phyloP scores from a whole-genome alignment of 495 filamentous ascomycete species.

The Pseudoneurospora amorphoporcata region DNA sequence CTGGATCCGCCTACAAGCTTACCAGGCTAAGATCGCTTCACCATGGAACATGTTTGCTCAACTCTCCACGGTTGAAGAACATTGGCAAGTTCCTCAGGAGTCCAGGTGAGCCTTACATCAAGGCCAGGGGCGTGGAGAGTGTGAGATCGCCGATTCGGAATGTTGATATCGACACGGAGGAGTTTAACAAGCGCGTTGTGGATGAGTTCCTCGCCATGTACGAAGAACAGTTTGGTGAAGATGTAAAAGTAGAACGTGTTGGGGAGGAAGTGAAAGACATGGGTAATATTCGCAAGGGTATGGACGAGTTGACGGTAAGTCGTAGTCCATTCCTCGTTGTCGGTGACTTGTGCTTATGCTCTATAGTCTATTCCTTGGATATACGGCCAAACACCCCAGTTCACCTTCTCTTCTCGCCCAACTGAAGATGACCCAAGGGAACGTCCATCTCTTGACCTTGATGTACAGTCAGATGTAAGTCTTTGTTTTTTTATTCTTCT shows the following conservation, averaged over 20 bases:
- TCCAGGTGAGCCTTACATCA: slow-evolving; percentile 62
- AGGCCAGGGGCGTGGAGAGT: slow-evolving; percentile 83
- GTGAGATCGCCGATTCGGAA: slow-evolving; percentile 78
- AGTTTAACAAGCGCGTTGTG: slow-evolving; percentile 43
- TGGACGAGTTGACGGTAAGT: slow-evolving; percentile 45
- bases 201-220: slow-evolving; percentile 48
- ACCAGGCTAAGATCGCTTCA: slow-evolving; percentile 69
- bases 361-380: slow-evolving; percentile 62
- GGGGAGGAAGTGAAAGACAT: slow-evolving; percentile 12
- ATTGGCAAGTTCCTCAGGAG: slow-evolving; percentile 60
- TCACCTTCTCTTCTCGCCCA: slow-evolving; percentile 52
- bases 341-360: neutral
- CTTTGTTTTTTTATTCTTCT: neutral
- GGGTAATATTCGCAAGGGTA: slow-evolving; percentile 40
- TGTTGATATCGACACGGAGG: slow-evolving; percentile 40
- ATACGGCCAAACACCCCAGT: slow-evolving; percentile 75
- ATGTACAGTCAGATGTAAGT: slow-evolving; percentile 19
- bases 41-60: slow-evolving; percentile 81
- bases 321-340: neutral
- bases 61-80: slow-evolving; percentile 53
- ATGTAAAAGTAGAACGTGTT: slow-evolving; percentile 36
- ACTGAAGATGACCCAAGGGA: slow-evolving; percentile 45
- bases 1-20: slow-evolving; percentile 88
- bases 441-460: slow-evolving; percentile 33
- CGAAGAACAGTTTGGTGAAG: slow-evolving; percentile 8